Conservation (phyloP, 176 grass and related monocot species). For the Paspalum notatum region DNA sequence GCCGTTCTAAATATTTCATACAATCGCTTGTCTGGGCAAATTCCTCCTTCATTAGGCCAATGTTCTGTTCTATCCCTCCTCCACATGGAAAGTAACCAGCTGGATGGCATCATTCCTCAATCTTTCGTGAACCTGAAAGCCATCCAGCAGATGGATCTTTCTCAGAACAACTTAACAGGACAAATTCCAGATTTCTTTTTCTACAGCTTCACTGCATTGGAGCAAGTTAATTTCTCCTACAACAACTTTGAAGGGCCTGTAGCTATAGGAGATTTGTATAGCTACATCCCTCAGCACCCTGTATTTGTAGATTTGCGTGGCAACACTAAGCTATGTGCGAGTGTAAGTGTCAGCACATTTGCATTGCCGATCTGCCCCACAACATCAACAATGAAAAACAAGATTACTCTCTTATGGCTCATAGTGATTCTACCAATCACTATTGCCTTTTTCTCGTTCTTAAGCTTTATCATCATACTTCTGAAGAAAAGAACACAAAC, state of each 20-base stretch:
- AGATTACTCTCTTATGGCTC: background rate
- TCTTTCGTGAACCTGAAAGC: no score
- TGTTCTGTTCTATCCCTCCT: background rate
- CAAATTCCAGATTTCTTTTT: constrained; percentile 2
- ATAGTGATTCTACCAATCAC: background rate
- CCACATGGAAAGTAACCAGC: no score
- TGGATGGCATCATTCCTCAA: no score
- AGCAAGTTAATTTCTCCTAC: background rate
- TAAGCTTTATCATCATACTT: background rate
- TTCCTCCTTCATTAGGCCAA: background rate
- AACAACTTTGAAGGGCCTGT: background rate
- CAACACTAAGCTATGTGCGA: background rate
- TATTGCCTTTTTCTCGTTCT: background rate
- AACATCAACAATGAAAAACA: background rate
- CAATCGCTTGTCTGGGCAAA: background rate
- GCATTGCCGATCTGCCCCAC: background rate
- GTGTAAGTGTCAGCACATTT: background rate
- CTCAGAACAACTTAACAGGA: background rate
- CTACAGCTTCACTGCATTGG: background rate
- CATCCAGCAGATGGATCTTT: background rate
- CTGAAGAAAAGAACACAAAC: background rate
- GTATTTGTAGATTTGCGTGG: background rate
- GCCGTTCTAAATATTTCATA: background rate
- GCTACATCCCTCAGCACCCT: no score
- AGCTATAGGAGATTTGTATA: no score